Evolutionary conservation across 495 filamentous ascomycete genomes (phyloP).

Genomic region (Penicillium odoratum): DNA sequence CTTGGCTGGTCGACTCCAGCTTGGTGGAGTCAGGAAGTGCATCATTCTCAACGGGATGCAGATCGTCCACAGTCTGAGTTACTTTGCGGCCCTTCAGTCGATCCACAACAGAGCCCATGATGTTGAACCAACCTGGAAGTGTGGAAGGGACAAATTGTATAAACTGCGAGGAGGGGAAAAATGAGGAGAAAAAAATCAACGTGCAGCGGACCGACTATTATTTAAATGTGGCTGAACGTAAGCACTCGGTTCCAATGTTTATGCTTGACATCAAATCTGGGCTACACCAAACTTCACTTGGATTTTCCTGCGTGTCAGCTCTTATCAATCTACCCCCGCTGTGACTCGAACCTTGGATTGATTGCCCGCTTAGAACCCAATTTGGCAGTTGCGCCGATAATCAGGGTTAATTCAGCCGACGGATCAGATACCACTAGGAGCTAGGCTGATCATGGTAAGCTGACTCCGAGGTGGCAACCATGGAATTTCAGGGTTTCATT

Average conservation of each 20-base stretch:
- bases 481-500: not conserved
- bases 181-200: too few relatives aligned
- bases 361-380: not conserved
- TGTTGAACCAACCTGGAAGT: constrained; percentile 30
- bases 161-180: not conserved
- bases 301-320: not conserved
- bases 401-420: not conserved
- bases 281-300: not conserved
- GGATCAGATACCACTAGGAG: not conserved
- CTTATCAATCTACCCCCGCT: not conserved
- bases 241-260: too few relatives aligned
- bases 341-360: not conserved
- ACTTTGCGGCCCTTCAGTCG: not conserved
- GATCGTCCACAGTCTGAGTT: not conserved
- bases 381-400: not conserved
- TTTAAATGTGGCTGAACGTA: not conserved
- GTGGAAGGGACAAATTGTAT: not conserved
- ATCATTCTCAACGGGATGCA: not conserved
- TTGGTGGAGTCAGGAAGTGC: not conserved
- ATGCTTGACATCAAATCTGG: not conserved
- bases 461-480: not conserved
- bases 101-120: constrained; percentile 2
- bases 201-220: not conserved
- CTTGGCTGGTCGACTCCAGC: not conserved
- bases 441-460: not conserved